Base-by-base conservation (phyloP, 371 early-diverging fungal genomes). In the Thermomucor indicae-seudaticae region DNA sequence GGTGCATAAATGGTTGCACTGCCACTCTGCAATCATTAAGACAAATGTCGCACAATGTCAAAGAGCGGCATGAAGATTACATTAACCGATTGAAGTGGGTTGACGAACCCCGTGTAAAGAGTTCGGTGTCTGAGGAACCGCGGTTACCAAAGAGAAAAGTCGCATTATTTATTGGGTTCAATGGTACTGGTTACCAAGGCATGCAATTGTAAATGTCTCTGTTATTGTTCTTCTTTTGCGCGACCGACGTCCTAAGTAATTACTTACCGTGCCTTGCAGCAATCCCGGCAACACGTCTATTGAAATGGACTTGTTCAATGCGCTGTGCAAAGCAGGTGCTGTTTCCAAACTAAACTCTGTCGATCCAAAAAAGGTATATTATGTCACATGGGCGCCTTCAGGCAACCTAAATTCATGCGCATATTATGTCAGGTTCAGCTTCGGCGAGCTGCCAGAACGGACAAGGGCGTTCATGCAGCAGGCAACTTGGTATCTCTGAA, bases 401-500 rank as follows among this genome's bases (percentile, higher is more conserved):
- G 14, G 4, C 20, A 17, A 20, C 20, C 38, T 19, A 24, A 8
- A 32, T 37, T 27, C 34, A 17, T 38, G 7, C 19, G 28, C 1
- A 16, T 31, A 29, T 29, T 14, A 20, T 23, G 23, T n/a, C 40
- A 94, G 87, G 75, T 87, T 42, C 77, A 80, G 32, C 78, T 92
- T 61, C 73, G 74, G 78, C 73, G 99, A 44, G 88, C 95, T 3
- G 98, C 97, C 3, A 79, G 99, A 23, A 99, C 99, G 0, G 99
- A 99, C 67, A 99, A 99, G 73, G 99, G 99, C 11, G 99, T 99
- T 0, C 98, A 97, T 65, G 99, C 99, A 22, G 93, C 92, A 23
- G 94, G 98, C 27, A 93, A 97, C 51, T 86, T 99, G 1, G 85
- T 96, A 20, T 88, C 93, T 1, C 60, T 91, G 29, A 99, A 99